These are phyloP conservation scores for Moelleriella libera DNA, from an alignment of 2,329 filamentous ascomycete genomes.

Conservation along the genomic window DNA sequence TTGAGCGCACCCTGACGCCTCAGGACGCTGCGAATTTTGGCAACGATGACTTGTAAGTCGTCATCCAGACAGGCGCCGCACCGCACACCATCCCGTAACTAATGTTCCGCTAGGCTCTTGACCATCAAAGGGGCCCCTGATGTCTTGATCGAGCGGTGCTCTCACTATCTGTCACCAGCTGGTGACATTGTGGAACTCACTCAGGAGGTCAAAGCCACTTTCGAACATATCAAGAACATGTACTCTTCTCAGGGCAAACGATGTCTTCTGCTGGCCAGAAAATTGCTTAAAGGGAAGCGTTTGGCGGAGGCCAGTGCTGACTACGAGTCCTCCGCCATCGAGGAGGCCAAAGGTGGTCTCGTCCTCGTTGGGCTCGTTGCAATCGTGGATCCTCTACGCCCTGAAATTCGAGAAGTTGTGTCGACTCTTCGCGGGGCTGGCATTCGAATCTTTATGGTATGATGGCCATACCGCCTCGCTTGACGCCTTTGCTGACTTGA, in stretches of 20 bases:
- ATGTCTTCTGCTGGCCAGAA: constrained; percentile 52
- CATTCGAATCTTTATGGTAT: constrained; percentile 64
- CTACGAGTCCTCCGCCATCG: constrained; percentile 40
- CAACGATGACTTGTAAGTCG: constrained; percentile 20
- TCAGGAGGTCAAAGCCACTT: constrained; percentile 22
- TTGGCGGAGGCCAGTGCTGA: constrained; percentile 22
- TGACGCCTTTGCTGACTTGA: not conserved
- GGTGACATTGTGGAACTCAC: constrained; percentile 39
- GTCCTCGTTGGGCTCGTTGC: constrained; percentile 62
- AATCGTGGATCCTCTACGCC: constrained; percentile 64
- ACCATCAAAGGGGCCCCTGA: constrained; percentile 74
- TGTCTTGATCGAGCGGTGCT: constrained; percentile 51
- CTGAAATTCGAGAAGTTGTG: constrained; percentile 55
- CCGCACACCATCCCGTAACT: not conserved
- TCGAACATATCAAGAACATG: constrained; percentile 48
- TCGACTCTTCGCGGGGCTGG: constrained; percentile 53
- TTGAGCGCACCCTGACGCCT: constrained; percentile 21
- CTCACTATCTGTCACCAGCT: constrained; percentile 37
- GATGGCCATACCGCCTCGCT: not conserved
- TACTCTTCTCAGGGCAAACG: constrained; percentile 58
- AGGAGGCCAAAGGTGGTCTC: constrained; percentile 41
- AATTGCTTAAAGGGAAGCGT: constrained; percentile 29
- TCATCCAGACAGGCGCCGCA: not conserved
- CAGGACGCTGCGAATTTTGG: constrained; percentile 19
- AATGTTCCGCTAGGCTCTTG: constrained; percentile 28